Evolutionary conservation across 2,329 filamentous ascomycete genomes (phyloP), one percentile per base, ranked within the genome.

Genomic region (Nemania sp.): DNA sequence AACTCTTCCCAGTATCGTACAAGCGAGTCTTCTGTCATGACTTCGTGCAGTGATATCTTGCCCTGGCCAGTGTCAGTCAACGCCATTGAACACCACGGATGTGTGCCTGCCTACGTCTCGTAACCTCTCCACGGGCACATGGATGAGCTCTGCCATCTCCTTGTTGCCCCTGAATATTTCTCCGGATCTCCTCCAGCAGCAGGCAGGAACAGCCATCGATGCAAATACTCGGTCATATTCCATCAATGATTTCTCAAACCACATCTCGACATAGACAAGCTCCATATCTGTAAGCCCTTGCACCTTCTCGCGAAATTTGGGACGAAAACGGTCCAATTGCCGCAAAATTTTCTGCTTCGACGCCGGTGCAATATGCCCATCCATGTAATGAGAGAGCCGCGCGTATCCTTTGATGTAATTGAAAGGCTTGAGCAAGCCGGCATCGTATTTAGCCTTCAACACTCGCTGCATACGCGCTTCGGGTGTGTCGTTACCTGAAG

Each of bases 1-100:
- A 99, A 99, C 67, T 99, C 96, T 73, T 99, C 94, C 94, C 94
- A 99, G 68, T 99, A 99, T 65, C 90, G 90, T 49, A 97, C 94
- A 56, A 96, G 83, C 34, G 92, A 95, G 57, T 96, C 91, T 75
- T 99, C 94, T 2, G 91, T 91, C 39, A 99, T 84, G 59, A 99
- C 95, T 70, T 99, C 92, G 70, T 99, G 94, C 42, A 99, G 82
- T 11, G 94, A 90, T 60, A 97, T 87, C 66, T 95, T 95, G 57
- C 94, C 94, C 92, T 96, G 57, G 7, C 36, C 24, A 52, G 6
- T 8, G 36, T 59, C 39, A 52, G 39, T 55, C 26, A 59, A 49
- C 46, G 28, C 23, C 30, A 20, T 26, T 33, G 22, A 24, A 9
- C 30, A 23, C n/a, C 39, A 19, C 6, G 40, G 15, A 40, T 28